Evolutionary conservation across 805 yeast species (phyloP), one percentile per base, ranked within the genome.

Genomic region (Saccharomyces eubayanus): DNA sequence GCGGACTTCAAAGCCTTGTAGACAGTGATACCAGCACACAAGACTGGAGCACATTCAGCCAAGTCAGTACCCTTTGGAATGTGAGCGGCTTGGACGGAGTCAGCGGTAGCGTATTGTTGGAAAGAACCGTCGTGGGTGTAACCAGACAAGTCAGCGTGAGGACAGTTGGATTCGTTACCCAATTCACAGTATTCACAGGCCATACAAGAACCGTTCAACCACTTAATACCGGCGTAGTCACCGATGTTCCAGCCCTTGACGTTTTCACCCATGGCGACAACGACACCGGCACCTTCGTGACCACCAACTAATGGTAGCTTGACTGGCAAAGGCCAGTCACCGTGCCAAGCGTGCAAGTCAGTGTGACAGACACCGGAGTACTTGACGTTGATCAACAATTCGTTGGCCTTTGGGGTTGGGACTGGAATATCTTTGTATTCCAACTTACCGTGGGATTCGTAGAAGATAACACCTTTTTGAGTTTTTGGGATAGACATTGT

Each of bases 331-430:
- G 95, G 94, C 95, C 96, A 89, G 75, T 89, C 96, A 66, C 96
- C 96, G 70, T 86, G 82, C 91, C 94, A 87, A 53, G 95, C 96
- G 76, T 89, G 96, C 70, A 89, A 80, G 69, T 89, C 96, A 40
- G 96, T 88, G 78, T 90, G 96, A 74, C 96, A 89, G 54, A 89
- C 96, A 73, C 96, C 96, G 28, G 96, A 82, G 78, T 84, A 89
- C 74, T 82, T 83, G 72, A 89, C 83, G 71, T 89, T 83, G 74
- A 89, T 77, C 69, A 89, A 78, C 61, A 89, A 77, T 74, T 89
- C 91, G 68, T 83, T 84, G 56, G 88, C 74, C 68, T 80, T 84
- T 64, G 96, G 96, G 49, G 69, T 72, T 64, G 96, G 95, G 54
- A 88, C 92, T 52, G 91, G 86, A 58, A 87, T 81, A 63, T 87